phyloP scores from a whole-genome alignment of 495 filamentous ascomycete genomes.

The Coniosporium apollinis region DNA sequence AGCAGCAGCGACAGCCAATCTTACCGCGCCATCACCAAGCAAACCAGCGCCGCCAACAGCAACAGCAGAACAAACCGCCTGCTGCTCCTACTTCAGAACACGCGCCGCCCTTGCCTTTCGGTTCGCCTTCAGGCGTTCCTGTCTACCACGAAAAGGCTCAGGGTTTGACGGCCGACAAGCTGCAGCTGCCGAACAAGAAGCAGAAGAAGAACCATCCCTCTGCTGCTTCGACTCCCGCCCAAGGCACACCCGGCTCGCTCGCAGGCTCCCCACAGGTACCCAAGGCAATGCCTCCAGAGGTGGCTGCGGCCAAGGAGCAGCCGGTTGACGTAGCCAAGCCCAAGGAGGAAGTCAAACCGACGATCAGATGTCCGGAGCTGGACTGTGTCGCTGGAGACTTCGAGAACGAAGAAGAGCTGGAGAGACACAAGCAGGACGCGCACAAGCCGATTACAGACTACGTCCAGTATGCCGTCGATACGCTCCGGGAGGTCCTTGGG shows the following conservation, averaged over 20 bases:
- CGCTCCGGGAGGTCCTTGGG: slow-evolving; percentile 25
- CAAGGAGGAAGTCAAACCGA: slow-evolving; percentile 14
- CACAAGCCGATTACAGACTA: slow-evolving; percentile 37
- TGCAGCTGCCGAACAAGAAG: slow-evolving; percentile 35
- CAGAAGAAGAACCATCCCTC: slow-evolving; percentile 36
- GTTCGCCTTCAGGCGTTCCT: slow-evolving; percentile 57
- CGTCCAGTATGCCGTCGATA: slow-evolving; percentile 31
- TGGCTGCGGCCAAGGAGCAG: slow-evolving; percentile 29
- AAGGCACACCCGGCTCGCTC: slow-evolving; percentile 13
- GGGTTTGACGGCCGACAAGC: slow-evolving; percentile 30
- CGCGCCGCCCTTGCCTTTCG: slow-evolving; percentile 50
- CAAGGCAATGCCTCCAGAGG: slow-evolving; percentile 28
- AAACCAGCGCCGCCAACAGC: neutral
- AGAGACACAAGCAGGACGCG: slow-evolving; percentile 34
- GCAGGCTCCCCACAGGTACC: slow-evolving; percentile 33
- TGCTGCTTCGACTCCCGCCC: slow-evolving; percentile 12
- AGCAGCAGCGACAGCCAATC: slow-evolving; percentile 28
- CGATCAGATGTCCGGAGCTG: slow-evolving; percentile 27
- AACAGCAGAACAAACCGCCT: slow-evolving; percentile 24
- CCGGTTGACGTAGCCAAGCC: slow-evolving; percentile 11
- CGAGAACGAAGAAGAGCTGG: slow-evolving; percentile 33
- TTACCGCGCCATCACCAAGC: slow-evolving; percentile 24
- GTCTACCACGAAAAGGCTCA: slow-evolving; percentile 28
- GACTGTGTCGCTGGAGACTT: slow-evolving; percentile 37
- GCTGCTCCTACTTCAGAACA: slow-evolving; percentile 49